Base-by-base conservation (phyloP, 2,329 filamentous ascomycete genomes). In the Aspergillus vadensis region DNA sequence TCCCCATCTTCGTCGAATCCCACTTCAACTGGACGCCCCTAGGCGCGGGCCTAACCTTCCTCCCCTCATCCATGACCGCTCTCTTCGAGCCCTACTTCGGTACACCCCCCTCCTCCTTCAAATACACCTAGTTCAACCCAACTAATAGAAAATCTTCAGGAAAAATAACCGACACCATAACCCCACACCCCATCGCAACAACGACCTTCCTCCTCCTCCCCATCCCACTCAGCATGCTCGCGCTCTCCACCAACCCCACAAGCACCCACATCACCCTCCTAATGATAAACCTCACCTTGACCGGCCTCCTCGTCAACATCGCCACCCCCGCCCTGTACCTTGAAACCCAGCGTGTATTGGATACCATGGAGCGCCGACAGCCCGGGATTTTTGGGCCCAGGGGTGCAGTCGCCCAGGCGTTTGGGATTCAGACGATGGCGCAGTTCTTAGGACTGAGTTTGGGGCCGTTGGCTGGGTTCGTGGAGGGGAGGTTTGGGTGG, bases 321-420 rank as follows among this genome's bases (percentile, higher is more conserved):
- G 81, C 83, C 1, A 82, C 87, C 60, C 85, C 87, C 0, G 86
- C 88, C 0, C 76, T 91, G 19, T 90, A 91, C 84, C 88, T 89
- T 0, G 90, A 92, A 75, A 87, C 92, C 36, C 82, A 84, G 3
- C 82, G 82, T 38, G 69, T 69, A 5, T 64, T 73, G 0, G 81
- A 82, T 19, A 79, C 76, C 0, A 86, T 86, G 88, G 61, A 90
- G 79, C 5, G 86, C 86, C 67, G 82, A 86, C 61, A 86, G 82
- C 66, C 83, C 83, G 39, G 91, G 88, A 75, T 96, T 89, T 70
- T 89, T 84, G 59, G 87, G 7, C 57, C 63, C 12, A 63, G 66
- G 10, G 67, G 68, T 0, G 86, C 86, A 0, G 88, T 88, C 68
- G 86, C 86, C 2, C 87, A 89, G 72, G 77, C 89, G 0, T 90